Evolutionary conservation across 1,284 basidiomycete genomes (phyloP).

Genomic region (Cryptococcus wingfieldii): DNA sequence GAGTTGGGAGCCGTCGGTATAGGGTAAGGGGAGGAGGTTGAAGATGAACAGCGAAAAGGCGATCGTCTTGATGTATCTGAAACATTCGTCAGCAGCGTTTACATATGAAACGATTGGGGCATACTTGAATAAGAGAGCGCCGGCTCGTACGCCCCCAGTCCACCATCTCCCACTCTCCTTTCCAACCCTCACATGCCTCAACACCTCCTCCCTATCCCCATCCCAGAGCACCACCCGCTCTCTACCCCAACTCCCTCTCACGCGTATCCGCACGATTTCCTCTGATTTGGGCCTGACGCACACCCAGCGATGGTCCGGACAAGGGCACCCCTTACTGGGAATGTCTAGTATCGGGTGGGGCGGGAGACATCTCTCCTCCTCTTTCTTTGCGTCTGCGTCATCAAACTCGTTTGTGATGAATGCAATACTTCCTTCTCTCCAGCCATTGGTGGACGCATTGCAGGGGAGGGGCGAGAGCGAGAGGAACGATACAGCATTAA

Average conservation of each 20-base stretch:
- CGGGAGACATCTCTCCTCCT: conserved; percentile 21
- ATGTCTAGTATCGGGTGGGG: conserved; percentile 34
- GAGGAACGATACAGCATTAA: conserved; percentile 12
- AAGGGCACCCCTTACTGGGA: conserved; percentile 21
- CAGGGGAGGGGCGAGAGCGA: conserved; percentile 1
- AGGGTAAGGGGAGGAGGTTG: conserved; percentile 45
- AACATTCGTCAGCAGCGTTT: conserved; percentile 1
- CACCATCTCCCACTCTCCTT: conserved; percentile 20
- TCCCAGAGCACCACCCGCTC: conserved; percentile 32
- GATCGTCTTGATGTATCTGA: conserved; percentile 38
- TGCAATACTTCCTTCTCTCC: background rate
- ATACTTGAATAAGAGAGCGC: conserved; percentile 31
- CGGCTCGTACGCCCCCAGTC: conserved; percentile 25
- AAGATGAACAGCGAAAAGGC: conserved; percentile 42
- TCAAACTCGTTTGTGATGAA: background rate
- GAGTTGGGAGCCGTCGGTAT: conserved; percentile 41
- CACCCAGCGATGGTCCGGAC: conserved; percentile 20
- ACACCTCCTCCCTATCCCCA: conserved; percentile 28
- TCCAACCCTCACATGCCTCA: conserved; percentile 26
- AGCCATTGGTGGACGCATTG: background rate
- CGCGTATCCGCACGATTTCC: conserved; percentile 31
- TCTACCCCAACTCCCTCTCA: conserved; percentile 5
- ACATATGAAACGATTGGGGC: conserved; percentile 3
- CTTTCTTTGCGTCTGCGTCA: background rate
- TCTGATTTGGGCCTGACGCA: conserved; percentile 30